Evolutionary conservation across 208 protist genomes (phyloP), one percentile per base, ranked within the genome.

Genomic region (Acanthamoeba triangularis): DNA sequence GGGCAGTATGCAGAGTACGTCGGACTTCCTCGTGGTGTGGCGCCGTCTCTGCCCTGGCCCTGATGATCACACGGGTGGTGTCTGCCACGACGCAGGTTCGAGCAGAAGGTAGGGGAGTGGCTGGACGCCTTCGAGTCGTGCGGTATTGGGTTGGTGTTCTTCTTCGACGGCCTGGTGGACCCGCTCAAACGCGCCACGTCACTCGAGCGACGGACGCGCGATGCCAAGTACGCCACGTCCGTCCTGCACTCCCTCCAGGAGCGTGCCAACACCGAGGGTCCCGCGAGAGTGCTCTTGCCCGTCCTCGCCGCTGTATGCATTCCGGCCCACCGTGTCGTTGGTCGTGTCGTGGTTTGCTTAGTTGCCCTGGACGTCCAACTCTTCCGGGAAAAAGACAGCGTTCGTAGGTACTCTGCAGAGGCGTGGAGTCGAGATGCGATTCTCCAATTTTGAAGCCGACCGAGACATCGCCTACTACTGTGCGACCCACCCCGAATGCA

Each of bases 91-190:
- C 16, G 20, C 33, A 91, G 54, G 35, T 91, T 91, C 49, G 84
- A 61, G 59, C 30, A 37, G 33, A 37, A 37, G 59, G 84, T 69
- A 10, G 52, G 0, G 33, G 59, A 61, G 33, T 91, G 44, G 52
- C 30, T 91, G 84, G 49, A 61, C n/a, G 84, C 59, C 16, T 91
- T 91, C 28, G 54, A 69, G 35, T 37, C 84, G 14, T 69, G 35
- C 54, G 59, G 59, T 2, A 67, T 91, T n/a, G 20, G 18, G 23
- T n/a, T 69, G 25, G 54, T 91, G 33, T 65, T 91, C 52, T 91
- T 16, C 84, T 91, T 91, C 28, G 84, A 91, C 28, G 84, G 84
- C 30, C 28, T 91, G 84, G 35, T 49, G 30, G 84, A 91, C 35
- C 20, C 49, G 54, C 84, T 61, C 84, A 91, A 91, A 13, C 84